These are phyloP conservation scores for Paecilomyces dactylethromorphus DNA, from an alignment of 2,329 filamentous ascomycete species.

Conservation along the genomic window DNA sequence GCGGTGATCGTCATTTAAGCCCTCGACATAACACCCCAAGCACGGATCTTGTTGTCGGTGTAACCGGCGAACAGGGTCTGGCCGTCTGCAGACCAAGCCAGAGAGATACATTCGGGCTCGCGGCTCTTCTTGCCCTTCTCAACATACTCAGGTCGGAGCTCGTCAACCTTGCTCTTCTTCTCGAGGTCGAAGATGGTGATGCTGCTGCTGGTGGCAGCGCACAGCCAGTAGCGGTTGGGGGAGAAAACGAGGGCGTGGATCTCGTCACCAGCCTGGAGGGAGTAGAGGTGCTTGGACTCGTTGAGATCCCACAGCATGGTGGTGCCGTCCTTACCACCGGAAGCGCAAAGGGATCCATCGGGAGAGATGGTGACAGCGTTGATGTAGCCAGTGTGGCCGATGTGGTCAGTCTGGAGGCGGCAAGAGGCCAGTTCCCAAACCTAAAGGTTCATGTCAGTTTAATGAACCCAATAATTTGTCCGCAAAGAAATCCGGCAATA, in stretches of 20 bases:
- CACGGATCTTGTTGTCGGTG: conserved; percentile 98
- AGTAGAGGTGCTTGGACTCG: conserved; percentile 99
- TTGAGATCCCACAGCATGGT: conserved; percentile 99
- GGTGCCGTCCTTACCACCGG: conserved; percentile 98
- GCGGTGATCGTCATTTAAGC: conserved; percentile 50
- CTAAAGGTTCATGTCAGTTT: conserved; percentile 41
- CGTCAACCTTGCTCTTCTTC: conserved; percentile 99
- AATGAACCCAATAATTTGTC: background rate
- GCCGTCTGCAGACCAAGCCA: conserved; percentile 97
- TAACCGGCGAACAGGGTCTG: conserved; percentile 99
- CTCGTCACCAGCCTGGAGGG: conserved; percentile 97
- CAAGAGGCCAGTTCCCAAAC: conserved; percentile 99
- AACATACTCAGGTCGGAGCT: conserved; percentile 97
- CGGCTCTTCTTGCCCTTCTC: conserved; percentile 97
- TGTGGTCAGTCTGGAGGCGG: conserved; percentile 99
- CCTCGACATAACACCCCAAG: conserved; percentile 95
- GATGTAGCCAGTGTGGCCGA: conserved; percentile 98
- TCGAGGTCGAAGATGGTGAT: conserved; percentile 99
- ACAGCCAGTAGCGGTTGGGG: conserved; percentile 99
- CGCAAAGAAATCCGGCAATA: background rate
- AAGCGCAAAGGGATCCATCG: conserved; percentile 97
- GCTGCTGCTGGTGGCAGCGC: conserved; percentile 91
- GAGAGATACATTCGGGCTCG: conserved; percentile 94
- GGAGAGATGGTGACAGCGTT: conserved; percentile 99
- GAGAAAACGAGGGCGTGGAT: conserved; percentile 99